phyloP scores from a whole-genome alignment of 2,329 filamentous ascomycete species.

The Cladosporium sphaerospermum region DNA sequence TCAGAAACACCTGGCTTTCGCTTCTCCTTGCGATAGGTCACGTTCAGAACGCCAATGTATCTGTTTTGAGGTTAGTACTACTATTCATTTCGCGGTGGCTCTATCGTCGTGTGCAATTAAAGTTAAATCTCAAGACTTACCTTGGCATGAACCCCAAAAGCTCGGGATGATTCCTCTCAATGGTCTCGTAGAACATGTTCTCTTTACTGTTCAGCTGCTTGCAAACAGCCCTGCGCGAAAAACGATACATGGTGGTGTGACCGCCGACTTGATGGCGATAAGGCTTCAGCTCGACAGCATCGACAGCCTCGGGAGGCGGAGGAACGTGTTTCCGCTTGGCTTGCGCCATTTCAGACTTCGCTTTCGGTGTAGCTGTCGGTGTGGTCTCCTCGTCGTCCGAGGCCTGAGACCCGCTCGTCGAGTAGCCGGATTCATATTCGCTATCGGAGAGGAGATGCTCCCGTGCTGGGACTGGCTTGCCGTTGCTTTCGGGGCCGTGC shows the following conservation, averaged over 20 bases:
- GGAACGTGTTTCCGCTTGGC: slow-evolving; percentile 28
- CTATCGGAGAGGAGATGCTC: slow-evolving; percentile 33
- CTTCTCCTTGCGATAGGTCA: slow-evolving; percentile 83
- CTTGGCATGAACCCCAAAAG: slow-evolving; percentile 86
- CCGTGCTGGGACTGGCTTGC: slow-evolving; percentile 34
- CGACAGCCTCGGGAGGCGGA: slow-evolving; percentile 55
- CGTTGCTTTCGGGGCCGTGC: neutral
- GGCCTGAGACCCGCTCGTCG: slow-evolving; percentile 40
- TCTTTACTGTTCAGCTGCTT: slow-evolving; percentile 97
- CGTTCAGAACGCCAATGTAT: slow-evolving; percentile 95
- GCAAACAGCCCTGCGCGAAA: slow-evolving; percentile 90
- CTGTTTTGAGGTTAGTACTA: slow-evolving; percentile 42
- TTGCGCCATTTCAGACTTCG: slow-evolving; percentile 23
- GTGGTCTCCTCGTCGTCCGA: slow-evolving; percentile 49
- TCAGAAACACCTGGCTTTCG: slow-evolving; percentile 35
- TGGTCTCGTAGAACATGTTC: slow-evolving; percentile 97
- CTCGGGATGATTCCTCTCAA: slow-evolving; percentile 85
- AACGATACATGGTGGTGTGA: slow-evolving; percentile 92
- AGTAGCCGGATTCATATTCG: slow-evolving; percentile 28
- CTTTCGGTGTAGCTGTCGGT: slow-evolving; percentile 39
- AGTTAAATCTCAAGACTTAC: slow-evolving; percentile 25
- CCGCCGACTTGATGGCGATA: slow-evolving; percentile 97
- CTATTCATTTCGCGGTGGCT: slow-evolving; percentile 18
- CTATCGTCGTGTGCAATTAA: neutral
- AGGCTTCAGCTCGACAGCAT: slow-evolving; percentile 91